Base-by-base conservation (phyloP, 371 early-diverging fungal species). In the Mortierella sp. region DNA sequence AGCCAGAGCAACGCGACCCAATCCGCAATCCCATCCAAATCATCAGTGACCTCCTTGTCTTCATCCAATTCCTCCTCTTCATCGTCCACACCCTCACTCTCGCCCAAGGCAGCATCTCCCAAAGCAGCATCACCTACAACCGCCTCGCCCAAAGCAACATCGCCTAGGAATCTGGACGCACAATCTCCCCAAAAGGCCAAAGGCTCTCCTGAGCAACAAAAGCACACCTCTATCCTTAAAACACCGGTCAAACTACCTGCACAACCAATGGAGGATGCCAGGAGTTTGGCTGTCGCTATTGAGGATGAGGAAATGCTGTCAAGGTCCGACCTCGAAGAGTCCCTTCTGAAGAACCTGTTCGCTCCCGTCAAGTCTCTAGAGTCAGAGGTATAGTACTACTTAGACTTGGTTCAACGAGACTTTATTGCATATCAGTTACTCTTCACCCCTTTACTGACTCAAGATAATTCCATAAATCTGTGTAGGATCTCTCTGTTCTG, bases 401-500 rank as follows among this genome's bases (percentile, higher is more conserved):
- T 28, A 5, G 19, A 8, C 31, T 14, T 38, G 26, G 48, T 5
- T 38, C 26, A 44, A 31, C 0, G 10, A 24, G 10, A 19, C 21
- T 6, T 48, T 24, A 44, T 50, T 50, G 24, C 11, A 14, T 9
- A 1, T 31, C 14, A 52, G 21, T 28, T 9, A 24, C 24, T 42
- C 19, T 38, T 26, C 28, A 9, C 16, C 24, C n/a, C 19, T 38
- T 26, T 45, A 9, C 16, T 58, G 44, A 47, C 31, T n/a, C 14
- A 3, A 19, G 38, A 48, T 5, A 10, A 26, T 10, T 75, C 38
- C 2, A 48, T 7, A 38, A 38, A 16, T 31, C 4, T 13, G 28
- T 42, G 4, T 58, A 89, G 89, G 81, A 80, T 45, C 70, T 89
- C 70, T 77, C 81, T 63, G 82, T 89, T 9, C 57, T 89, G 0